Evolutionary conservation across 2,329 filamentous ascomycete genomes (phyloP).

Genomic region (Aspergillus luchuensis): DNA sequence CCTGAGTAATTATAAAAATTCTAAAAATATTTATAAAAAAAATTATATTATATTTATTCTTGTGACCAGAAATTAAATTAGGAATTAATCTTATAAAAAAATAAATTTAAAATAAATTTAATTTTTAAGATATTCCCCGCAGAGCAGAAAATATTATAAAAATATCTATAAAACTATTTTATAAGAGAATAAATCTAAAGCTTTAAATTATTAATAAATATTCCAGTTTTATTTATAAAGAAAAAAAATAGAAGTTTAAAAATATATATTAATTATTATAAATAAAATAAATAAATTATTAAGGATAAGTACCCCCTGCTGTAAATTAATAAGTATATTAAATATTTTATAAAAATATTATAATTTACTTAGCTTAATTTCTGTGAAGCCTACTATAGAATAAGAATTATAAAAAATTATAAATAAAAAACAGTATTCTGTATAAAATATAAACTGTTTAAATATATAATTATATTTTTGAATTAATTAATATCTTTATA

Average conservation of each 20-base stretch:
- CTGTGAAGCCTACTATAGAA: background rate
- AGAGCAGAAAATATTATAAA: accelerated
- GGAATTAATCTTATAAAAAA: background rate
- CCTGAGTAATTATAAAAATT: background rate
- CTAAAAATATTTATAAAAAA: background rate
- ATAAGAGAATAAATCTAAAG: too few species aligned
- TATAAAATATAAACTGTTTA: background rate
- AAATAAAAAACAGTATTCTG: background rate
- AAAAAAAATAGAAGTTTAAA: too few species aligned
- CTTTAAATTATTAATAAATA: too few species aligned
- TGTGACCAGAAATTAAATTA: background rate
- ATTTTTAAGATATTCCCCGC: background rate
- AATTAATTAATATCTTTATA: background rate
- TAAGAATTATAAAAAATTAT: background rate
- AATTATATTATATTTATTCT: background rate
- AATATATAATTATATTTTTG: background rate
- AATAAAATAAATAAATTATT: too few species aligned
- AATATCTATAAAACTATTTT: too few species aligned
- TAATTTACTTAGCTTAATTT: too few species aligned
- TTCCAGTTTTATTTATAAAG: too few species aligned
- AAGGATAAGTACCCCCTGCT: too few species aligned
- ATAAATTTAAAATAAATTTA: background rate
- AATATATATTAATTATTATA: too few species aligned
- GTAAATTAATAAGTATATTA: background rate
- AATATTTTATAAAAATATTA: background rate